Evolutionary conservation across 2,329 filamentous ascomycete species (phyloP).

Genomic region (Xylariomycetidae sp.): DNA sequence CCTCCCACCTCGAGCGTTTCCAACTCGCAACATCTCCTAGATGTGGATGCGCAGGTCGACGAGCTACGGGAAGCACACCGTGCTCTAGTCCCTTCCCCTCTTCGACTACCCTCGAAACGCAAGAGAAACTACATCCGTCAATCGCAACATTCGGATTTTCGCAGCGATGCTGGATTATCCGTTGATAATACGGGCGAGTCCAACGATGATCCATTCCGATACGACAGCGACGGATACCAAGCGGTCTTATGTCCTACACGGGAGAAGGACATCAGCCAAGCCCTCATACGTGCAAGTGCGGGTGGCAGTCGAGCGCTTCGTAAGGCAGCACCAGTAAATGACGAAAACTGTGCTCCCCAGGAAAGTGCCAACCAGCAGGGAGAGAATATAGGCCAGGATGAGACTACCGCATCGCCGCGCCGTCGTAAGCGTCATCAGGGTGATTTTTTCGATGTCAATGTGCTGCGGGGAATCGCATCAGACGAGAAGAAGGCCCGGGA

Average conservation of each 20-base stretch:
- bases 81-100: constrained; percentile 14
- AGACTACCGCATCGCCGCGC: not conserved
- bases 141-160: constrained; percentile 4
- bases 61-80: constrained; percentile 9
- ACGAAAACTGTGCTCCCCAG: no score
- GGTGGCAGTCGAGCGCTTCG: no score
- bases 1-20: constrained; percentile 12
- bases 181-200: constrained; percentile 27
- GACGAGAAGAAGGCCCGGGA: constrained; percentile 5
- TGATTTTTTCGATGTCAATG: constrained; percentile 6
- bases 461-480: constrained; percentile 1
- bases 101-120: constrained; percentile 8
- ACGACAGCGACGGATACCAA: constrained; percentile 36
- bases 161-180: constrained; percentile 21
- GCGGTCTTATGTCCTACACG: constrained; percentile 32
- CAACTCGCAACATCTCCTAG: constrained; percentile 19
- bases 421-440: constrained; percentile 2
- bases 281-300: constrained; percentile 28
- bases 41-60: constrained; percentile 15
- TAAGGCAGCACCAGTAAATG: no score
- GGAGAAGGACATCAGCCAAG: constrained; percentile 40
- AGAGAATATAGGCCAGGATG: no score
- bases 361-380: no score
- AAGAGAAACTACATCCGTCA: constrained; percentile 5
- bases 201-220: constrained; percentile 41